Base-by-base conservation (phyloP, 179 eudicot genomes). In the Patellifolia procumbens region DNA sequence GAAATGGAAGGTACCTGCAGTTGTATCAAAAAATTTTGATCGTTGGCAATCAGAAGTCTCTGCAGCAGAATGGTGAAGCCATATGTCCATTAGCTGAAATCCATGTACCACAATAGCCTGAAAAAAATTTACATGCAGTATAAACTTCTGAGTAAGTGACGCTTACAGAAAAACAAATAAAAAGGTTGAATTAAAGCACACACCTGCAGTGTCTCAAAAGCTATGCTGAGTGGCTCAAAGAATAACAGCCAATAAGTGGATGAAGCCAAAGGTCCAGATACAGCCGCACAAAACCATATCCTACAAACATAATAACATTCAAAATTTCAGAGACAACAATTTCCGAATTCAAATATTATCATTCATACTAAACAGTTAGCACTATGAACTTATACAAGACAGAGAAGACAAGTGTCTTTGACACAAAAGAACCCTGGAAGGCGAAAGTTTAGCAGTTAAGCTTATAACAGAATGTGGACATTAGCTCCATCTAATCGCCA, bases 191-290 rank as follows among this genome's bases (percentile, higher is more conserved):
- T 58, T 56, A 61, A 71, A 45, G 4, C 48, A 73, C 79, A 91
- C 92, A 95, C 99, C 99, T 95, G 98, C 78, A 88, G 73, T 56
- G 99, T 95, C 87, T 95, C 99, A 83, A 95, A 95, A 81, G 90
- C 97, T 77, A 95, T 87, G 86, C 99, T 95, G 42, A 88, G 91
- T 71, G 99, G 99, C 89, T 95, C 99, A 83, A 90, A 90, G 87
- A 95, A 91, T 76, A 93, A 87, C 81, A 95, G 76, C 86, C 91
- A 84, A 81, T 84, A 85, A 79, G 88, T 85, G 68, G 93, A 84
- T 68, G 94, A 89, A 81, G 80, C 83, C 78, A 80, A 76, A 71
- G 86, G 81, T 78, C 86, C 85, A 68, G 87, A 86, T 67, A 93
- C 80, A 81, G 83, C 74, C 71, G 87, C 76, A 81, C 97, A 95